phyloP scores from a whole-genome alignment of 371 early-diverging fungal species.

The Entomophthora muscae region DNA sequence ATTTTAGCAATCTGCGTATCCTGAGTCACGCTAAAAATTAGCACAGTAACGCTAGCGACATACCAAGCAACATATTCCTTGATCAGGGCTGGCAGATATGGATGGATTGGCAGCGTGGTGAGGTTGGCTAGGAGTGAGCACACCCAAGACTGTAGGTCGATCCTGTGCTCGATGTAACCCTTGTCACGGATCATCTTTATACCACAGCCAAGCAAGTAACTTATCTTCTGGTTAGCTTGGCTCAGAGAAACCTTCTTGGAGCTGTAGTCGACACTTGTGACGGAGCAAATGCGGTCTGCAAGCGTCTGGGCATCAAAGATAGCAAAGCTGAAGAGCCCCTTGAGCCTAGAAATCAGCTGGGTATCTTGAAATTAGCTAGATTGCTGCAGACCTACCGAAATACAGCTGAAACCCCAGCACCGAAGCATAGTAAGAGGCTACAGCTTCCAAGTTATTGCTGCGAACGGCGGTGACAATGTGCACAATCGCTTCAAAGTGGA shows the following conservation, averaged over 20 bases:
- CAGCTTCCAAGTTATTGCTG: background rate
- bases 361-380: background rate
- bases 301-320: background rate
- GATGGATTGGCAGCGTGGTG: background rate
- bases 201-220: background rate
- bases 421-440: background rate
- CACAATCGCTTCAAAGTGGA: background rate
- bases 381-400: background rate
- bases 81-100: background rate
- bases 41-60: background rate
- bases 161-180: background rate
- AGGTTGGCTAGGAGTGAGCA: background rate
- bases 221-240: background rate
- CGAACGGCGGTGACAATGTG: background rate
- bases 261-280: background rate
- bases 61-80: background rate
- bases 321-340: background rate
- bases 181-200: background rate
- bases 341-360: background rate
- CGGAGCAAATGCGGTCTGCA: background rate
- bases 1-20: background rate
- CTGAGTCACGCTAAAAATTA: background rate
- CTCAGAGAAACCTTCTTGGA: background rate
- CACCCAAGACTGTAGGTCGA: background rate
- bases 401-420: background rate